Conservation (phyloP, 306 rosid genomes). For the Acacia melanoxylon region DNA sequence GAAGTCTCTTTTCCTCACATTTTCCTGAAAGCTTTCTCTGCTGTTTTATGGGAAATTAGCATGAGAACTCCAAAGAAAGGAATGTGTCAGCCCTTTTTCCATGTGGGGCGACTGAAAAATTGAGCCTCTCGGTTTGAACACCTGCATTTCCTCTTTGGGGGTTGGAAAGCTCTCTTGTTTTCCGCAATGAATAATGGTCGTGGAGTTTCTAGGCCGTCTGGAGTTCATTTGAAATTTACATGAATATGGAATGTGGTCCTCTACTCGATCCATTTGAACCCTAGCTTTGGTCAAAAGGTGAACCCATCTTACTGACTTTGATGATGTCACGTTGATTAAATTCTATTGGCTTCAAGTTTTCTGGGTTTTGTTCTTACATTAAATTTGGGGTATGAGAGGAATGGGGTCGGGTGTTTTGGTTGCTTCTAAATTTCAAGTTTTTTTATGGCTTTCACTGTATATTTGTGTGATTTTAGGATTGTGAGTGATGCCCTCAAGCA, state of each 20-base stretch:
- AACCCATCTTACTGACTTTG: conserved; percentile 35
- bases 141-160: conserved; percentile 16
- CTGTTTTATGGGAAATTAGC: conserved; percentile 39
- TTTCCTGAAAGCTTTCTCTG: conserved; percentile 35
- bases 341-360: conserved; percentile 35
- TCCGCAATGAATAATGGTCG: conserved; percentile 56
- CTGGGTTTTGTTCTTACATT: conserved; percentile 28
- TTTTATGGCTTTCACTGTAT: conserved; percentile 20
- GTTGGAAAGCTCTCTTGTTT: conserved; percentile 40
- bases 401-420: conserved; percentile 35
- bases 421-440: conserved; percentile 35
- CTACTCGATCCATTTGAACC: conserved; percentile 41
- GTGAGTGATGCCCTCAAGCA: conserved; percentile 21
- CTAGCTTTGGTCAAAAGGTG: conserved; percentile 52
- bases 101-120: conserved; percentile 29
- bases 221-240: conserved; percentile 34
- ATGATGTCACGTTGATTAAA: conserved; percentile 8
- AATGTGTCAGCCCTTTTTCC: conserved; percentile 52
- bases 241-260: conserved; percentile 11
- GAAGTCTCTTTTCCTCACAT: conserved; percentile 32
- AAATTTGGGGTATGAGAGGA: conserved; percentile 34
- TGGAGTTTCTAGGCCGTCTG: conserved; percentile 46
- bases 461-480: conserved; percentile 27
- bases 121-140: conserved; percentile 33
- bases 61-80: conserved; percentile 37